These are phyloP conservation scores for Nosema muscidifuracis DNA, from an alignment of 371 early-diverging fungal species.

Conservation along the genomic window DNA sequence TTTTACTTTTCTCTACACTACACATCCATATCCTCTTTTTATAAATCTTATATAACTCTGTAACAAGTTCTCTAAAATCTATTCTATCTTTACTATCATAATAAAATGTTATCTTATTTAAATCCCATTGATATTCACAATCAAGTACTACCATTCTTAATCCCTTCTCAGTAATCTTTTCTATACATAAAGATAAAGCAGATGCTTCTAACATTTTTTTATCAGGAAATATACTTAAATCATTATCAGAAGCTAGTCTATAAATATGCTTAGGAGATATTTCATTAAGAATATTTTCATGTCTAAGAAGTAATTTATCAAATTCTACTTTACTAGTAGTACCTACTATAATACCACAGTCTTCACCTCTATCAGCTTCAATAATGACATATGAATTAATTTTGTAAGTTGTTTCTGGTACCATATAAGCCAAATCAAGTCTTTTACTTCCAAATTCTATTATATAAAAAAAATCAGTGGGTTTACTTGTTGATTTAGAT, in stretches of 20 bases:
- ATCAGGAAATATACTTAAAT: slow-evolving; percentile 49
- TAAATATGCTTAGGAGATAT: slow-evolving; percentile 56
- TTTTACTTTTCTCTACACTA: slow-evolving; percentile 57
- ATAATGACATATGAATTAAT: slow-evolving; percentile 60
- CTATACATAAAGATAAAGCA: slow-evolving; percentile 49
- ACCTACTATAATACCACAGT: slow-evolving; percentile 56
- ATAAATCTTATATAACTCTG: slow-evolving; percentile 91
- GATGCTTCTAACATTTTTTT: slow-evolving; percentile 49
- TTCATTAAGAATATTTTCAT: slow-evolving; percentile 44
- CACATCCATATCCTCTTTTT: slow-evolving; percentile 97
- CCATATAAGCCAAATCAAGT: slow-evolving; percentile 50
- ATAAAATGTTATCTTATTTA: slow-evolving; percentile 62
- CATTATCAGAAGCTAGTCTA: slow-evolving; percentile 53
- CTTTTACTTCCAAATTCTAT: slow-evolving; percentile 60
- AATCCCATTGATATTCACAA: slow-evolving; percentile 64
- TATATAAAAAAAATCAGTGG: slow-evolving; percentile 48
- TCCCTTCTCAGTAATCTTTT: slow-evolving; percentile 34
- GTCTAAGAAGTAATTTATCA: slow-evolving; percentile 35
- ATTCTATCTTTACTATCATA: slow-evolving; percentile 67
- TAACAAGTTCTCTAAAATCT: slow-evolving; percentile 91
- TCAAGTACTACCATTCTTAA: slow-evolving; percentile 59
- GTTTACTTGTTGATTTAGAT: background rate
- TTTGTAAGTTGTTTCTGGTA: slow-evolving; percentile 12
- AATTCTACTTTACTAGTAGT: slow-evolving; percentile 39
- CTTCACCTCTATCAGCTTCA: slow-evolving; percentile 64